A percentile compares a stretch with the other conserved stretches of the same genome.
Conservation (phyloP, 352 stramenopile species). For the Blastocystis hominis region DNA sequence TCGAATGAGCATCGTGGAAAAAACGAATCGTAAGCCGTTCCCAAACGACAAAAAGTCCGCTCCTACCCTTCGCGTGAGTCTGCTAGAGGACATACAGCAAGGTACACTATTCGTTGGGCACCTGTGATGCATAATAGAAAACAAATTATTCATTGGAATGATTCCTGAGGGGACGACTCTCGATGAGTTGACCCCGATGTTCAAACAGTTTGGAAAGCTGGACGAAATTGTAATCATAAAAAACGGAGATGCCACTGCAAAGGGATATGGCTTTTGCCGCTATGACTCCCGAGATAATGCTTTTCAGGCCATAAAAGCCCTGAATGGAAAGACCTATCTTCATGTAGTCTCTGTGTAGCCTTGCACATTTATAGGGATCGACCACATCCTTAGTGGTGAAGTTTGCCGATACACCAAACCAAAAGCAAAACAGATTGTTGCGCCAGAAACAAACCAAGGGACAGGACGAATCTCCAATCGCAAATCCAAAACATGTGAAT, state of each 20-base stretch:
- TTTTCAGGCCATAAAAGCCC: background rate
- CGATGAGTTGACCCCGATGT: background rate
- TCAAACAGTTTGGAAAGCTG: background rate
- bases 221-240: slow-evolving; percentile 20
- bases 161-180: background rate
- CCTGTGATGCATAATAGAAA: background rate
- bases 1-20: background rate
- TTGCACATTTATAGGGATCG: background rate
- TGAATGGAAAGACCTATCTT: slow-evolving; percentile 11
- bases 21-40: background rate
- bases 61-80: background rate
- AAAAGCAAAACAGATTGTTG: background rate
- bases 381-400: background rate
- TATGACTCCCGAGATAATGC: background rate
- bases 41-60: background rate
- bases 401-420: slow-evolving; percentile 24
- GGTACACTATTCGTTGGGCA: background rate
- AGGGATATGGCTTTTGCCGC: background rate
- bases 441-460: background rate
- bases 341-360: background rate
- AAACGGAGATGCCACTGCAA: background rate
- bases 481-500: background rate
- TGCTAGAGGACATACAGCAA: slow-evolving; percentile 12
- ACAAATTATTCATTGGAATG: slow-evolving; percentile 27
- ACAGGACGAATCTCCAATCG: background rate